Conservation (phyloP, 306 rosid genomes). For the Astragalus glycyphyllos region DNA sequence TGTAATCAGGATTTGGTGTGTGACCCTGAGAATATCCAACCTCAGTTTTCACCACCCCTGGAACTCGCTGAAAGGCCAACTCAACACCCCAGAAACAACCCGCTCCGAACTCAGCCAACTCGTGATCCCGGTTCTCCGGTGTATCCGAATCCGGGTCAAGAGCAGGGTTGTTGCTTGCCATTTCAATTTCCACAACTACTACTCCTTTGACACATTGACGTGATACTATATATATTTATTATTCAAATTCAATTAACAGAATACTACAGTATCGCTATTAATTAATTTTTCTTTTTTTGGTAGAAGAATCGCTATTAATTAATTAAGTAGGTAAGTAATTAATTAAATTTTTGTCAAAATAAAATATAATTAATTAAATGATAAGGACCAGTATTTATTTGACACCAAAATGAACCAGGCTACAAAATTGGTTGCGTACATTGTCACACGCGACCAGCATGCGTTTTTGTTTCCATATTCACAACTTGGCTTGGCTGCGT, state of each 20-base stretch:
- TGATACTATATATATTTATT: background rate
- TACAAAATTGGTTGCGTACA: background rate
- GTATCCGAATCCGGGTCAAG: conserved; percentile 61
- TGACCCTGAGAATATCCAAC: conserved; percentile 91
- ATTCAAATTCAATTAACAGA: background rate
- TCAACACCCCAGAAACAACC: conserved; percentile 97
- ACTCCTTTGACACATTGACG: background rate
- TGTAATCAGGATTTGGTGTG: conserved; percentile 64
- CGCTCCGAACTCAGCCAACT: conserved; percentile 79
- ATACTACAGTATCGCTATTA: background rate
- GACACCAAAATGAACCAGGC: background rate
- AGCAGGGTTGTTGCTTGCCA: conserved; percentile 57
- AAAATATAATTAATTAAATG: background rate
- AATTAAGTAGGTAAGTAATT: background rate
- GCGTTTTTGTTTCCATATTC: background rate
- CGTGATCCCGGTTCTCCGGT: conserved; percentile 60
- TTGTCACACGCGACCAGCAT: background rate
- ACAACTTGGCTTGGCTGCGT: no score
- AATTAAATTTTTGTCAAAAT: no score
- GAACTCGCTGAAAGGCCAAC: conserved; percentile 71
- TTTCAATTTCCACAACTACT: background rate
- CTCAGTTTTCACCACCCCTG: conserved; percentile 77
- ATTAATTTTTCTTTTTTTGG: no score
- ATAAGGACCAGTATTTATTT: background rate
- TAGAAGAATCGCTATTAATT: background rate